Evolutionary conservation across 257 asterid species (phyloP), one percentile per base, ranked within the genome.

Genomic region (Phtheirospermum japonicum): DNA sequence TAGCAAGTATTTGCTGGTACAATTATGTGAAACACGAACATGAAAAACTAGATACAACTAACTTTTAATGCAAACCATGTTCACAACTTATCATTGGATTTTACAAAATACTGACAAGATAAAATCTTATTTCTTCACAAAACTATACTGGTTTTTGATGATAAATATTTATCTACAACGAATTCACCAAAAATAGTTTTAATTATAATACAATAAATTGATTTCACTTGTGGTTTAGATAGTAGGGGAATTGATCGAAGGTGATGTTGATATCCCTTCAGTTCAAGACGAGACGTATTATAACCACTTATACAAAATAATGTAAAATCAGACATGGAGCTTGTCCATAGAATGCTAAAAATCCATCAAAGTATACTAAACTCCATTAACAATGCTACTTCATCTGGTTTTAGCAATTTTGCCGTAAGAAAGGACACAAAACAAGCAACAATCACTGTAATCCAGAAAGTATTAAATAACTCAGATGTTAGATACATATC

Each of bases 1-100:
- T 89, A 1, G 84, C 90, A 49, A 89, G 93, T 82, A 73, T 80
- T 77, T 86, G 96, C 70, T 83, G 95, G 67, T 86, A 86, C 64
- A 76, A 61, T 68, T 86, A 93, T 85, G 79, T 8, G 49, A 68
- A 77, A 66, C 57, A 56, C 5, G 31, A 73, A 33, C 67, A n/a
- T 1, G 4, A 5, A 70, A 2, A n/a, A n/a, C n/a, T n/a, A n/a
- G n/a, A n/a, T n/a, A n/a, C n/a, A n/a, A n/a, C n/a, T n/a, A n/a
- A n/a, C n/a, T n/a, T n/a, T n/a, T n/a, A n/a, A n/a, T n/a, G n/a
- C n/a, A n/a, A n/a, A n/a, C n/a, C n/a, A n/a, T n/a, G n/a, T n/a
- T n/a, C n/a, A n/a, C n/a, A n/a, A n/a, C n/a, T n/a, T n/a, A n/a
- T n/a, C n/a, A n/a, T n/a, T n/a, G n/a, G n/a, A n/a, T n/a, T n/a